Base-by-base conservation (phyloP, 495 filamentous ascomycete species). In the Penicillium paradoxum region DNA sequence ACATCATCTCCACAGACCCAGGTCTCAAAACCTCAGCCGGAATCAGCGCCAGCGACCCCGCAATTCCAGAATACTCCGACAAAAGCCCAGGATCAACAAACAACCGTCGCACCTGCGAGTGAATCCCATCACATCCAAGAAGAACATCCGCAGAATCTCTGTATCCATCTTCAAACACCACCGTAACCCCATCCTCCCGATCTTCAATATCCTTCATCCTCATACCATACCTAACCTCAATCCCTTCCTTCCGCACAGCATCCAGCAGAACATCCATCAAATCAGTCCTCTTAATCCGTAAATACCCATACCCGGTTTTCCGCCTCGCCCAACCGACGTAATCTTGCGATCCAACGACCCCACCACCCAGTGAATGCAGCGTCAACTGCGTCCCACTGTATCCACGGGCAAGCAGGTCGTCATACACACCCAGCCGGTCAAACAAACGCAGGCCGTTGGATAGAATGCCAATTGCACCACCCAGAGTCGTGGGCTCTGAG, bases 61-160 rank as follows among this genome's bases (percentile, higher is more conserved):
- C 59, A 38, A 75, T 54, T 32, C 71, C 67, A 27, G 61, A 63
- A 32, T 69, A 67, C 41, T 68, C 68, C 29, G 53, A 60, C 49
- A 49, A 54, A 42, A 62, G 37, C n/a, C 48, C 57, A 32, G 64
- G 60, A 49, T 66, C 66, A 19, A 68, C 60, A 24, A 70, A 58
- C 1, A 45, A 13, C 7, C 62, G 51, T 4, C 69, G 64, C 2
- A 70, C 68, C 5, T 62, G 67, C 15, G 77, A 73, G 33, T 76
- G 76, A 14, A 83, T 78, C 0, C 83, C 83, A 66, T 85, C 82
- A 14, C 79, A 78, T 6, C 76, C 82, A 45, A 86, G 66, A 8
- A 83, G 57, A 11, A 87, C 27, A 65, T 77, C 76, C 0, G 70
- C 77, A 0, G 68, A 62, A 18, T 66, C 68, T 0, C 19, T 39